Evolutionary conservation across 345 rosid genomes (phyloP).

Genomic region (Hibiscus tridactylites): DNA sequence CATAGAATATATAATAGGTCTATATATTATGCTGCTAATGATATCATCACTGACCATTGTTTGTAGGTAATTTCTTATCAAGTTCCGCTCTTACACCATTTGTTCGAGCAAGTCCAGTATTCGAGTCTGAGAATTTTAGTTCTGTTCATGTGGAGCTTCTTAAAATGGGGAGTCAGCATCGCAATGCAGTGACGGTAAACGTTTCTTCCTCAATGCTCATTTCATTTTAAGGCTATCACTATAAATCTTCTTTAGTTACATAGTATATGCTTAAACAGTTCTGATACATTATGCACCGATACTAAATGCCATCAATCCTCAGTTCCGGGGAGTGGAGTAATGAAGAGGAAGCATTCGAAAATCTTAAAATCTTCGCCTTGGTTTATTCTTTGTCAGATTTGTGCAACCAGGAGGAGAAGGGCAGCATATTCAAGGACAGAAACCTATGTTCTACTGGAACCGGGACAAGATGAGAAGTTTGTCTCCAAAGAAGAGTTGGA

Average conservation of each 20-base stretch:
- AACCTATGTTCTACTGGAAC: constrained; percentile 62
- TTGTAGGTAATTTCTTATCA: constrained; percentile 17
- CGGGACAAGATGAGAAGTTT: constrained; percentile 72
- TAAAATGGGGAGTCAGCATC: background rate
- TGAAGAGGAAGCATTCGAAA: no score
- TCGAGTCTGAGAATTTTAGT: constrained; percentile 4
- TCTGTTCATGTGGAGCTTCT: constrained; percentile 8
- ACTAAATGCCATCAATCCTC: no score
- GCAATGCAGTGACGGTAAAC: constrained; percentile 22
- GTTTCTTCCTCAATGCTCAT: background rate
- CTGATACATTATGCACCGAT: background rate
- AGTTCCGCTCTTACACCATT: constrained; percentile 11
- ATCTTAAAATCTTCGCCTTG: no score
- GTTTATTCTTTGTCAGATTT: constrained; percentile 17
- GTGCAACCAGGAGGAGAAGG: constrained; percentile 43
- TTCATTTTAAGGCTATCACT: background rate
- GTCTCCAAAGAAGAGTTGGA: constrained; percentile 72
- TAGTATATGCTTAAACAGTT: no score
- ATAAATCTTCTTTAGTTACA: background rate
- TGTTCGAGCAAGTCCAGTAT: constrained; percentile 11
- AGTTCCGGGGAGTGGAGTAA: no score
- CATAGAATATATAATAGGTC: no score
- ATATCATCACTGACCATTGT: background rate
- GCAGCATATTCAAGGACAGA: constrained; percentile 43
- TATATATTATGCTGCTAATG: background rate